These are phyloP conservation scores for Parachlorella kessleri DNA, from an alignment of 139 green algal species.

Conservation along the genomic window DNA sequence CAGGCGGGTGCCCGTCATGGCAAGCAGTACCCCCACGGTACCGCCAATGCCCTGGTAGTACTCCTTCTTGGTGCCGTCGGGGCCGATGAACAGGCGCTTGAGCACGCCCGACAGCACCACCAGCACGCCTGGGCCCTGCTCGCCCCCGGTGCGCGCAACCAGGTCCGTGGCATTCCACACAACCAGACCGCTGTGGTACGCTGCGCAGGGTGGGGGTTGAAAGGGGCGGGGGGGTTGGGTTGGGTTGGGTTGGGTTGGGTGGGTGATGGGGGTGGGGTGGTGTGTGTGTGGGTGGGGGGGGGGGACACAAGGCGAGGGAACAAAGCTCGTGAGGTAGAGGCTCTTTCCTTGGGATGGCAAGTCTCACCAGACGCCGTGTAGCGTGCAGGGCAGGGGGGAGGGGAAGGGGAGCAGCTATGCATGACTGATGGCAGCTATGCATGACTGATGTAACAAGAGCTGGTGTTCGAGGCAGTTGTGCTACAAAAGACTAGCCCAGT, in stretches of 20 bases:
- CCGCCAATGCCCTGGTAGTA: slow-evolving; percentile 60
- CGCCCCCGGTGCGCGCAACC: background rate
- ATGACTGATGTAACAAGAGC: too few species aligned
- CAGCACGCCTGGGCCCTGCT: slow-evolving; percentile 9
- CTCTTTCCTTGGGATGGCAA: too few species aligned
- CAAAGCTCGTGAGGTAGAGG: too few species aligned
- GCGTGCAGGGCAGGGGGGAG: too few species aligned
- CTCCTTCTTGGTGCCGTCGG: slow-evolving; percentile 20
- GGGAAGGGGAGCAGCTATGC: too few species aligned
- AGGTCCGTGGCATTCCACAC: slow-evolving; percentile 21
- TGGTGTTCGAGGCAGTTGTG: too few species aligned
- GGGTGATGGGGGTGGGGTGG: too few species aligned
- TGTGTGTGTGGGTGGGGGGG: background rate
- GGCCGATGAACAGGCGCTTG: slow-evolving; percentile 3
- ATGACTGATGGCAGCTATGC: too few species aligned
- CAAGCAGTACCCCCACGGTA: slow-evolving; percentile 46
- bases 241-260: too few species aligned
- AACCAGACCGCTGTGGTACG: slow-evolving; percentile 8
- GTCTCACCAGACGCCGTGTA: too few species aligned
- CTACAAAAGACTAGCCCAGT: too few species aligned
- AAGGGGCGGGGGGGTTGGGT: background rate
- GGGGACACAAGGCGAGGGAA: background rate
- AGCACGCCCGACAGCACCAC: slow-evolving; percentile 38
- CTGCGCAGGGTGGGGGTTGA: background rate
- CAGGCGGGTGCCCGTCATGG: slow-evolving; percentile 38